Evolutionary conservation across 2,329 filamentous ascomycete species (phyloP).

Genomic region (Trichoderma polysporum): DNA sequence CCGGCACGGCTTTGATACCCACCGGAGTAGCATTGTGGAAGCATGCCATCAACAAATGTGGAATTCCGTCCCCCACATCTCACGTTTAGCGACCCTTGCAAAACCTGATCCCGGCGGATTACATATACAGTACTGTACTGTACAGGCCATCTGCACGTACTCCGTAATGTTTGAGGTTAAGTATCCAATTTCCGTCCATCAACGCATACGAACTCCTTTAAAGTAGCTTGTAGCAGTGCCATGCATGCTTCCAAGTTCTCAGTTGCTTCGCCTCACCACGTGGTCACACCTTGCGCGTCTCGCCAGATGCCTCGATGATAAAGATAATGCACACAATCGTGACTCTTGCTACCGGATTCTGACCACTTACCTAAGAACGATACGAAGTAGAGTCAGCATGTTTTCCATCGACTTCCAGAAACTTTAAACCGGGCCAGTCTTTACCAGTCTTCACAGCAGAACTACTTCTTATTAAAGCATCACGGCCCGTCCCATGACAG

Average conservation of each 20-base stretch:
- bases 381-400: neutral
- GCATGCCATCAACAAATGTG: neutral
- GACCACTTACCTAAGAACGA: neutral
- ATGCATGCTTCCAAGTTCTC: neutral
- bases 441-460: neutral
- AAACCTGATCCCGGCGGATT: neutral
- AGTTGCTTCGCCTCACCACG: conserved; percentile 10
- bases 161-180: conserved; percentile 14
- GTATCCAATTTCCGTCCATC: conserved; percentile 13
- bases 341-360: neutral
- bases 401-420: neutral
- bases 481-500: neutral
- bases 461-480: neutral
- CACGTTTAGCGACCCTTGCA: neutral
- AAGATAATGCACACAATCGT: neutral
- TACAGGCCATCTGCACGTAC: neutral
- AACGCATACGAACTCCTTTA: conserved; percentile 5
- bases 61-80: conserved; percentile 5
- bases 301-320: neutral
- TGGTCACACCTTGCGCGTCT: neutral
- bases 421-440: neutral
- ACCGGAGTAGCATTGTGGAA: neutral
- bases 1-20: neutral
- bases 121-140: no score
- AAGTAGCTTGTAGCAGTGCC: neutral